Evolutionary conservation across 2,329 filamentous ascomycete genomes (phyloP).

Genomic region (Trichoderma harzianum): DNA sequence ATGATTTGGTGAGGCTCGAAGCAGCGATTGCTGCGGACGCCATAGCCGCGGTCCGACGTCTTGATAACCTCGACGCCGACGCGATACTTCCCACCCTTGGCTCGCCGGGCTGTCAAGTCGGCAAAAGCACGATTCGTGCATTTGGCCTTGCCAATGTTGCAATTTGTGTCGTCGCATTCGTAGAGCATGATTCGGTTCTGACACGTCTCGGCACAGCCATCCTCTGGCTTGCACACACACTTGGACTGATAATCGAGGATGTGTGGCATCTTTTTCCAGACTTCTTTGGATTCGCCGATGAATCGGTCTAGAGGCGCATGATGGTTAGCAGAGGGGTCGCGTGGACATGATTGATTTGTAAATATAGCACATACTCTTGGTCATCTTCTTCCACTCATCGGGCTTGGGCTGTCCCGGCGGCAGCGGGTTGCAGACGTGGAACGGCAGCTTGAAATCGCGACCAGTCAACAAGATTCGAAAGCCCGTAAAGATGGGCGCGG

Average conservation of each 20-base stretch:
- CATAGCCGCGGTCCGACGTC: constrained; percentile 82
- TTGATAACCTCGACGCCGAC: constrained; percentile 95
- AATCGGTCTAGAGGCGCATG: constrained; percentile 66
- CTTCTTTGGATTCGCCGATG: constrained; percentile 73
- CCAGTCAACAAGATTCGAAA: constrained; percentile 67
- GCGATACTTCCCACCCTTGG: constrained; percentile 79
- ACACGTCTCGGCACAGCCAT: constrained; percentile 84
- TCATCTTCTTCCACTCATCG: constrained; percentile 87
- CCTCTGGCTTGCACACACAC: constrained; percentile 73
- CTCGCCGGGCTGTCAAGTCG: constrained; percentile 69
- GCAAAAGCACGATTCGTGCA: constrained; percentile 90
- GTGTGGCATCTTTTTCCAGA: constrained; percentile 77
- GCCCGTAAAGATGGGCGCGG: constrained; percentile 75
- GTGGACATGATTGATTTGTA: background rate
- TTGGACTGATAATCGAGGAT: constrained; percentile 71
- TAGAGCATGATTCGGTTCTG: constrained; percentile 97
- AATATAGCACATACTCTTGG: constrained; percentile 65
- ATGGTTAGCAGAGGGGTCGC: constrained; percentile 24
- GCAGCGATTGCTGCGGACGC: constrained; percentile 83
- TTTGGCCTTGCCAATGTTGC: constrained; percentile 66
- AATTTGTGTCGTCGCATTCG: constrained; percentile 90
- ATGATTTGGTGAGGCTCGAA: constrained; percentile 93
- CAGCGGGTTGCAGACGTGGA: constrained; percentile 82
- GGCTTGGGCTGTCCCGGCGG: constrained; percentile 85
- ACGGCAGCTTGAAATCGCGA: constrained; percentile 84